Base-by-base conservation (phyloP, 306 rosid genomes). In the Prunus fruticosa region DNA sequence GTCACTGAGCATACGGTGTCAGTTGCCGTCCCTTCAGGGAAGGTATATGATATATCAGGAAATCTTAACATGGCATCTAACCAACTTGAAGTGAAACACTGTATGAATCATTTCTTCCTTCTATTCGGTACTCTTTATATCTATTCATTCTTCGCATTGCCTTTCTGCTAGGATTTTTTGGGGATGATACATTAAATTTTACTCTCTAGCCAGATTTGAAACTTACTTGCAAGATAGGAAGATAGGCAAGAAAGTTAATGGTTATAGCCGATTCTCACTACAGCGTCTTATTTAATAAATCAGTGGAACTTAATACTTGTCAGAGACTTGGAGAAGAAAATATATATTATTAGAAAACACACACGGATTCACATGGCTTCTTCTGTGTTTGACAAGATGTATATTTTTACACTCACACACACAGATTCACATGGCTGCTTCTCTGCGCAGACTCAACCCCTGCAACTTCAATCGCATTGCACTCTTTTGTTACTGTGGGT, bases 31-130 rank as follows among this genome's bases (percentile, higher is more conserved):
- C 91, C 92, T 69, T 80, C 79, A 34, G 91, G 87, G 81, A 90
- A 73, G 80, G 89, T 83, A 74, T 77, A 83, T 65, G 96, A 90
- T 76, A 86, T 90, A 77, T 88, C 96, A 69, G 96, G 89, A 71
- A 90, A 90, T 82, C 86, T 62, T 72, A 90, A 90, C 78, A 64
- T 87, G 89, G 89, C 85, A 77, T 90, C 96, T 19, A 88, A 86
- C 84, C 84, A 86, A 68, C 85, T 90, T 80, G 82, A 77, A 83
- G 82, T 88, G 82, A 79, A 78, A 76, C 82, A 84, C 68, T 88
- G 91, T 90, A 86, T 67, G 92, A 51, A 80, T 64, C n/a, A 74
- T 49, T 66, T 51, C 57, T 19, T 71, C 41, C 20, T 69, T 78
- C 9, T 7, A 7, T 38, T 38, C 9, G 8, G 43, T 38, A 38